A percentile compares a stretch with the other conserved stretches of the same genome.
phyloP scores from a whole-genome alignment of 805 yeast species.

The Candida ficus region DNA sequence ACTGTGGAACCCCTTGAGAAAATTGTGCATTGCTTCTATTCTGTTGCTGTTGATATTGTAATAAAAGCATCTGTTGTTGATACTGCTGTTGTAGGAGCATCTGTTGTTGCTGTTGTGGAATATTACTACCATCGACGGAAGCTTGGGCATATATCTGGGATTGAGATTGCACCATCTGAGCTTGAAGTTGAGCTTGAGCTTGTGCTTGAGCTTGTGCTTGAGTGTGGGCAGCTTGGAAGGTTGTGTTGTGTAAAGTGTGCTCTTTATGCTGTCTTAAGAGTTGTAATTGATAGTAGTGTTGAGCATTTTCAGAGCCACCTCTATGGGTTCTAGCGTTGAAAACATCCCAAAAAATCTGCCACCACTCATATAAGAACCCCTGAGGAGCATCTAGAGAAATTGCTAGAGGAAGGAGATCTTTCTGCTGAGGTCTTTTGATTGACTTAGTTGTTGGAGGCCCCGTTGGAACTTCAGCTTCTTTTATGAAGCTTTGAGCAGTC shows the following conservation, averaged over 20 bases:
- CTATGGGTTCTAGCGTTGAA: conserved; percentile 74
- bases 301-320: conserved; percentile 58
- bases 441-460: conserved; percentile 18
- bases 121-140: conserved; percentile 1
- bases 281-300: conserved; percentile 66
- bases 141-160: conserved; percentile 20
- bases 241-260: conserved; percentile 41
- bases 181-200: conserved; percentile 15
- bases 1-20: neutral
- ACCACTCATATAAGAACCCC: conserved; percentile 89
- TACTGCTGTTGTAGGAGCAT: conserved; percentile 29
- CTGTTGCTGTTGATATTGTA: conserved; percentile 9
- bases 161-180: conserved; percentile 5
- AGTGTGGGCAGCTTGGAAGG: conserved; percentile 39
- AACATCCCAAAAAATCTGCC: conserved; percentile 95
- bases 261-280: conserved; percentile 55
- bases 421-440: conserved; percentile 22
- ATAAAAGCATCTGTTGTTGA: conserved; percentile 9
- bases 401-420: conserved; percentile 43
- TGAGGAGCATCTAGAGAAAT: conserved; percentile 77
- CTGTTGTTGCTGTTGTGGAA: conserved; percentile 18
- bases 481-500: conserved; percentile 69
- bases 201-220: conserved; percentile 32
- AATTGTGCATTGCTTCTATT: conserved; percentile 1
- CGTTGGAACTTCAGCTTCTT: conserved; percentile 62